Percentiles rank a stretch among this genome's conserved stretches.
Conservation (phyloP, 2,329 filamentous ascomycete genomes). For the Paecilomyces formosus region DNA sequence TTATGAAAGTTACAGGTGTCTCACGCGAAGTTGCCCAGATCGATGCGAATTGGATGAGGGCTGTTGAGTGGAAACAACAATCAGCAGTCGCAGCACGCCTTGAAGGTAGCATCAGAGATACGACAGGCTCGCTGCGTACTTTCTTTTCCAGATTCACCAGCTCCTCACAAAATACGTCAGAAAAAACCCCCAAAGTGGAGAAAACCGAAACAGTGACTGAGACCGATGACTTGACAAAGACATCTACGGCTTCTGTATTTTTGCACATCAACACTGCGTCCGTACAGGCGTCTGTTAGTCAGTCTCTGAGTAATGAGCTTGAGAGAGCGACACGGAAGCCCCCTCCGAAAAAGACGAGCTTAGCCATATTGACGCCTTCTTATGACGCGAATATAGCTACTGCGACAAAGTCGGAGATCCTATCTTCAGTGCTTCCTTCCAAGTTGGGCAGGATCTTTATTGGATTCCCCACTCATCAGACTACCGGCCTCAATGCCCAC, state of each 20-base stretch:
- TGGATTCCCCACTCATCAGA: slow-evolving; percentile 95
- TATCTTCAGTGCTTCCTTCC: slow-evolving; percentile 80
- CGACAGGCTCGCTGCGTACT: slow-evolving; percentile 58
- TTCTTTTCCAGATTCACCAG: slow-evolving; percentile 76
- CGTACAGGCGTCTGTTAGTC: slow-evolving; percentile 66
- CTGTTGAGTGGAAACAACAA: slow-evolving; percentile 73
- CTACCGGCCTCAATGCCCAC: slow-evolving; percentile 86
- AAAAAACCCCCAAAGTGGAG: slow-evolving; percentile 28
- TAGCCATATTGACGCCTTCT: slow-evolving; percentile 84
- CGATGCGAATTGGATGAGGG: slow-evolving; percentile 81
- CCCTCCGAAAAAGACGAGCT: slow-evolving; percentile 76
- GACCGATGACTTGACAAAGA: slow-evolving; percentile 63
- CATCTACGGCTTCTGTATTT: slow-evolving; percentile 74
- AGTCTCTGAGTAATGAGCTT: slow-evolving; percentile 71
- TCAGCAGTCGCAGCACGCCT: slow-evolving; percentile 25
- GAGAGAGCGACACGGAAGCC: slow-evolving; percentile 96
- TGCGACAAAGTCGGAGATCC: slow-evolving; percentile 61
- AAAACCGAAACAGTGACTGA: slow-evolving; percentile 56
- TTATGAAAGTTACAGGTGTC: slow-evolving; percentile 80
- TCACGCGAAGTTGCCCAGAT: slow-evolving; percentile 85
- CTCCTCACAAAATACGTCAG: slow-evolving; percentile 44
- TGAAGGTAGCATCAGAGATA: slow-evolving; percentile 32
- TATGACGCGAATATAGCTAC: slow-evolving; percentile 73
- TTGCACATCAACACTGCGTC: slow-evolving; percentile 78
- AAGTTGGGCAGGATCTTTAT: slow-evolving; percentile 93